A percentile compares a stretch with the other conserved stretches of the same genome.
phyloP scores from a whole-genome alignment of 1,284 basidiomycete species.

The Termitomyces sp. region DNA sequence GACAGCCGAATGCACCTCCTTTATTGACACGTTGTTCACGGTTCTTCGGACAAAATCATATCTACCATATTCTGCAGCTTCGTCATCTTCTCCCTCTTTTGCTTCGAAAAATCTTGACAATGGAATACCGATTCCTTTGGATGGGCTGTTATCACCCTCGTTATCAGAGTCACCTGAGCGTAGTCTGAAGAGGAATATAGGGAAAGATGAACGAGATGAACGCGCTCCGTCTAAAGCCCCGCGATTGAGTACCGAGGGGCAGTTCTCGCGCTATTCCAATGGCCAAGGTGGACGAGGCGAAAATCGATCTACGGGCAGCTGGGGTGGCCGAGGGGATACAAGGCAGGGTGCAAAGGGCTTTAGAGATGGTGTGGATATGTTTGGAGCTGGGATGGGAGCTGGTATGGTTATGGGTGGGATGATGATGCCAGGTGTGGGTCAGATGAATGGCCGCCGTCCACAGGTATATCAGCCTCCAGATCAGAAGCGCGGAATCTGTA shows the following conservation, averaged over 20 bases:
- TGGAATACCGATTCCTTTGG: slow-evolving; percentile 76
- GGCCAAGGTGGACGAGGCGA: slow-evolving; percentile 37
- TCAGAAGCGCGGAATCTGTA: slow-evolving; percentile 68
- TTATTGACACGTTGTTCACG: slow-evolving; percentile 82
- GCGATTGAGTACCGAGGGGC: slow-evolving; percentile 54
- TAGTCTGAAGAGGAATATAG: slow-evolving; percentile 57
- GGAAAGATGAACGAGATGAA: slow-evolving; percentile 54
- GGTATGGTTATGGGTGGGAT: slow-evolving; percentile 28
- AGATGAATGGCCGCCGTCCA: slow-evolving; percentile 43
- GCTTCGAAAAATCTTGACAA: slow-evolving; percentile 40
- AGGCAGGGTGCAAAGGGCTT: slow-evolving; percentile 24
- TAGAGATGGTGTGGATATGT: slow-evolving; percentile 30
- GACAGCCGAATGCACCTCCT: slow-evolving; percentile 62
- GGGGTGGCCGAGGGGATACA: slow-evolving; percentile 29
- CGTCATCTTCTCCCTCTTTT: slow-evolving; percentile 35
- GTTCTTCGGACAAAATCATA: slow-evolving; percentile 80
- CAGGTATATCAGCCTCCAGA: slow-evolving; percentile 64
- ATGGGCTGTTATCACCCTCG: slow-evolving; percentile 49
- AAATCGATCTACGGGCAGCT: slow-evolving; percentile 32
- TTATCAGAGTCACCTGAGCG: slow-evolving; percentile 42
- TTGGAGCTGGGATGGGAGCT: slow-evolving; percentile 26
- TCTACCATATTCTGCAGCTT: slow-evolving; percentile 54
- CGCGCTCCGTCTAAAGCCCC: slow-evolving; percentile 64
- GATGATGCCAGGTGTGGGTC: slow-evolving; percentile 24
- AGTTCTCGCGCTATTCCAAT: slow-evolving; percentile 55